Evolutionary conservation across 1,284 basidiomycete genomes (phyloP).

Genomic region (Cryptococcus depauperatus): DNA sequence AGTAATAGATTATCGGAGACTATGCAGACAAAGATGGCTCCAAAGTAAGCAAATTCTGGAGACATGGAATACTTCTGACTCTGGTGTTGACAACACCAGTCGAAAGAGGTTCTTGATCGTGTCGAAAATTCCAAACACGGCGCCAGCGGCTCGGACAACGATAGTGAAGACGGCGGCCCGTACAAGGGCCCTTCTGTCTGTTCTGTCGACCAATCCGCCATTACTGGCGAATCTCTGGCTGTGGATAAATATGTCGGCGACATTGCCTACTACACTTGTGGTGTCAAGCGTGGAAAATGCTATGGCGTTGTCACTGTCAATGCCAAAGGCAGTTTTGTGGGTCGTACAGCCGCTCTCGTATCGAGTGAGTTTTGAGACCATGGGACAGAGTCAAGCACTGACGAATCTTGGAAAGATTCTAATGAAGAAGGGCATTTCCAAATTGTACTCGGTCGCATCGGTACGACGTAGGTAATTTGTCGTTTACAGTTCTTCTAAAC

Average conservation of each 20-base stretch:
- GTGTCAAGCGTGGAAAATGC: conserved; percentile 51
- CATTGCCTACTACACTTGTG: conserved; percentile 47
- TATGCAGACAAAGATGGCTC: conserved; percentile 48
- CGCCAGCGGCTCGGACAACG: conserved; percentile 25
- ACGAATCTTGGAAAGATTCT: conserved; percentile 14
- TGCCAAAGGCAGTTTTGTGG: conserved; percentile 50
- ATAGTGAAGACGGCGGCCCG: conserved; percentile 33
- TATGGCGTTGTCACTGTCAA: conserved; percentile 49
- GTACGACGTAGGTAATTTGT: conserved; percentile 35
- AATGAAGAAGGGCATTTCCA: conserved; percentile 51
- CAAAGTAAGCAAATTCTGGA: conserved; percentile 19
- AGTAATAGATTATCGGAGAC: conserved; percentile 46
- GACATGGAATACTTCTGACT: neutral
- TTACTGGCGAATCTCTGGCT: conserved; percentile 53
- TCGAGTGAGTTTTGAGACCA: conserved; percentile 16
- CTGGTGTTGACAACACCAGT: conserved; percentile 4
- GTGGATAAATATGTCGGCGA: conserved; percentile 53
- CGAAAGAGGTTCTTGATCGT: conserved; percentile 20
- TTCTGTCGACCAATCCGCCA: conserved; percentile 51
- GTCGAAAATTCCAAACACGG: conserved; percentile 15
- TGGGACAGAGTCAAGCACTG: neutral
- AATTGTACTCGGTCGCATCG: conserved; percentile 50
- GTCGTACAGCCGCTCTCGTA: conserved; percentile 35
- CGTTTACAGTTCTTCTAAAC: neutral
- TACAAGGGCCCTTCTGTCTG: conserved; percentile 51